Base-by-base conservation (phyloP, 164 flowering plant genomes). In the Aristolochia fimbriata region DNA sequence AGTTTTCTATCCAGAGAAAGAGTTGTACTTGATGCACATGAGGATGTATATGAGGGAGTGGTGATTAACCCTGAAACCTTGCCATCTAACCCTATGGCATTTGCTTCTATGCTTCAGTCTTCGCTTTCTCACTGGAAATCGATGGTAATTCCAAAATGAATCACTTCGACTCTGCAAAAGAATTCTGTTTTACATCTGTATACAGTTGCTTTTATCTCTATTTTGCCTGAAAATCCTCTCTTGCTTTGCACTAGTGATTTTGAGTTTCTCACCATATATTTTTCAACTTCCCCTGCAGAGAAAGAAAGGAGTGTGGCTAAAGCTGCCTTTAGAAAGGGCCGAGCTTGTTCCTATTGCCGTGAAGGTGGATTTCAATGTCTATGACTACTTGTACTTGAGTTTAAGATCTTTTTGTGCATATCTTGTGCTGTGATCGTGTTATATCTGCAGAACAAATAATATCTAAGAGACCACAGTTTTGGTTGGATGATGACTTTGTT, bases 271-370 rank as follows among this genome's bases (percentile, higher is more conserved):
- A 24, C 58, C 27, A 10, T 33, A 30, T 31, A 11, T 41, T 13
- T 58, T 47, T 19, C 23, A 15, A 48, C 46, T 68, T 64, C n/a
- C n/a, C 24, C 57, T 77, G 65, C 76, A 91, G 98, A 88, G 88
- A 25, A 91, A 85, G 83, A 87, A 84, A 70, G 96, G 96, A 21
- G 65, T 88, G 60, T 91, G 98, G 98, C 93, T 91, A 2, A 91
- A 88, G 70, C 66, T 91, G 71, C 93, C 85, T 10, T 15, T 71
- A 43, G 85, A 81, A 61, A 70, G 59, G 23, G 77, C 89, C 9
- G 86, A 82, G 20, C 82, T 91, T 60, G 91, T 91, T 68, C 98
- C 98, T n/a, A 49, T 91, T 66, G 93, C 98, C 41, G 80, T 87
- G 23, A 76, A 87, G 88, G 97, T 88, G 63, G 15, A 49, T 7